Percentiles rank a stretch among this genome's conserved stretches.
These are phyloP conservation scores for Acaromyces ingoldii DNA, from an alignment of 1,284 basidiomycete species.

Conservation along the genomic window DNA sequence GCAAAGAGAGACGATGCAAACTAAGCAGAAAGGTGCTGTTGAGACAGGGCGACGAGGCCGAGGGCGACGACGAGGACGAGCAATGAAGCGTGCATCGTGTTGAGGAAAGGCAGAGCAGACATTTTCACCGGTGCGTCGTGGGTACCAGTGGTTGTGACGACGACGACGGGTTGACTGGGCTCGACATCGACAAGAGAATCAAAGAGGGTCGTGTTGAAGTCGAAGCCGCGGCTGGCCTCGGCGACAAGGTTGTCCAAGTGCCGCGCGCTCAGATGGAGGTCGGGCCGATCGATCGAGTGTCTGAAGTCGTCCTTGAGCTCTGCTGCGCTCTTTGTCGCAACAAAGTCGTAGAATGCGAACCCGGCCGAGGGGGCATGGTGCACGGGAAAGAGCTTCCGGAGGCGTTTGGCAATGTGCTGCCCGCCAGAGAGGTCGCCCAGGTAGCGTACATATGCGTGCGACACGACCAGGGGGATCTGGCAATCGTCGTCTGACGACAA, in stretches of 20 bases:
- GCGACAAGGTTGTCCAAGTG: conserved; percentile 1
- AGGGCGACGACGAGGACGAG: too few species aligned
- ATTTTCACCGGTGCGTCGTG: too few species aligned
- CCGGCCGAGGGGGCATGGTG: conserved; percentile 38
- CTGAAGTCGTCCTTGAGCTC: neutral
- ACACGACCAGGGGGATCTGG: conserved; percentile 62
- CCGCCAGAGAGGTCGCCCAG: conserved; percentile 80
- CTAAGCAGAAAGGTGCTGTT: too few species aligned
- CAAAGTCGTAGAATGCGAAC: neutral
- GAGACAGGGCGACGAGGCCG: too few species aligned
- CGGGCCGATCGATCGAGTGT: neutral
- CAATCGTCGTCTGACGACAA: conserved; percentile 53
- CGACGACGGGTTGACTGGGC: too few species aligned
- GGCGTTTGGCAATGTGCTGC: conserved; percentile 64
- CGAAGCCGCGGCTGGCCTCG: conserved; percentile 9
- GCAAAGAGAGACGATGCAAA: too few species aligned
- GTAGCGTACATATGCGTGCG: conserved; percentile 77
- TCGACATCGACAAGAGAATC: conserved; percentile 1
- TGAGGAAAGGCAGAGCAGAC: too few species aligned
- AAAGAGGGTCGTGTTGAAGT: conserved; percentile 9
- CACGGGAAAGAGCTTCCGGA: conserved; percentile 66
- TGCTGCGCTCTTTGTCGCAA: neutral
- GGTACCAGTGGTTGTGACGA: too few species aligned
- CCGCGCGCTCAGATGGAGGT: neutral
- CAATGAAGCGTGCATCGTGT: too few species aligned